phyloP scores from a whole-genome alignment of 1,284 basidiomycete genomes.

The Neotropicomus parvogracilis region DNA sequence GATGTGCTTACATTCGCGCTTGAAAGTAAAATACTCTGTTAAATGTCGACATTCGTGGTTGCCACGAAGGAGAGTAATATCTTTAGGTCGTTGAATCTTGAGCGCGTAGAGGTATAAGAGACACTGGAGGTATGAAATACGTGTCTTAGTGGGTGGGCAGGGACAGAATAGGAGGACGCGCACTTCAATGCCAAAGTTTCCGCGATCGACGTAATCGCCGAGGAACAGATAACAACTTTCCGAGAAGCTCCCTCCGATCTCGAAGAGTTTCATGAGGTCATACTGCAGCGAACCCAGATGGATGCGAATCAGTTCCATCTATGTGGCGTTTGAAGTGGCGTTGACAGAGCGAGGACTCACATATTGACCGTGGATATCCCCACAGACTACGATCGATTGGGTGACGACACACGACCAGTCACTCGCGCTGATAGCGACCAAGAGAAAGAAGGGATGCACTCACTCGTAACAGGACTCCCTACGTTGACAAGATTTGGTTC shows the following conservation, averaged over 20 bases:
- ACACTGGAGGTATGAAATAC: conserved; percentile 47
- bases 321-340: conserved; percentile 2
- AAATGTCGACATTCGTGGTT: conserved; percentile 98
- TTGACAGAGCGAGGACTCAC: conserved; percentile 47
- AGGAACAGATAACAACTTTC: conserved; percentile 94
- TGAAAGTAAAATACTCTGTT: conserved; percentile 97
- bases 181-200: conserved; percentile 93
- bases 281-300: conserved; percentile 52
- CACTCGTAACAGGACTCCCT: conserved; percentile 91
- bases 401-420: conserved; percentile 8
- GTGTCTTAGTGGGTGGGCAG: neutral
- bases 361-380: conserved; percentile 99
- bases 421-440: conserved; percentile 5
- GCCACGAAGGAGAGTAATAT: conserved; percentile 87
- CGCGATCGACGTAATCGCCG: conserved; percentile 98
- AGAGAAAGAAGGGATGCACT: conserved; percentile 28
- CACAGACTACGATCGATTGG: conserved; percentile 63
- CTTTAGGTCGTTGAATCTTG: conserved; percentile 93
- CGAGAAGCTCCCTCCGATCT: conserved; percentile 84
- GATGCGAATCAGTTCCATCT: conserved; percentile 13
- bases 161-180: conserved; percentile 9
- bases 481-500: conserved; percentile 93
- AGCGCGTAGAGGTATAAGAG: conserved; percentile 85
- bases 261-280: conserved; percentile 97
- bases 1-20: conserved; percentile 72